These are phyloP conservation scores for Amborella trichopoda DNA, from an alignment of 164 flowering plant species.

Conservation along the genomic window DNA sequence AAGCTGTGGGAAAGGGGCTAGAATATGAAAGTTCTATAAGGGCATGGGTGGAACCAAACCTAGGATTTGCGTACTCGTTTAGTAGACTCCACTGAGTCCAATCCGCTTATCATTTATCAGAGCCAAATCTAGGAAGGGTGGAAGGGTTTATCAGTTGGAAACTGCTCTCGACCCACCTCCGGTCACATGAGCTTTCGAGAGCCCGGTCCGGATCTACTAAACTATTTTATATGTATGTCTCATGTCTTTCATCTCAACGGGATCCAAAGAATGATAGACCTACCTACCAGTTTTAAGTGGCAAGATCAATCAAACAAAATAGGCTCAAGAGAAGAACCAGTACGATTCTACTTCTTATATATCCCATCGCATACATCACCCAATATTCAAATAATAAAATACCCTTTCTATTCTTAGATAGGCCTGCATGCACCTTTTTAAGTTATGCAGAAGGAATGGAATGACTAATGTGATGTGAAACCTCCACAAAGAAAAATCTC, in stretches of 20 bases:
- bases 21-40: no score
- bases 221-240: background rate
- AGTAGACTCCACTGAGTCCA: no score
- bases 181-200: no score
- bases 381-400: background rate
- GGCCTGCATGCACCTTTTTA: background rate
- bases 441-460: background rate
- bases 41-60: no score
- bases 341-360: background rate
- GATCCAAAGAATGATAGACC: slow-evolving; percentile 4
- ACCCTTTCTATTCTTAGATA: no score
- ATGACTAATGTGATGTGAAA: background rate
- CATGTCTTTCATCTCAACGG: slow-evolving; percentile 2
- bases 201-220: no score
- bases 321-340: background rate
- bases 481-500: background rate
- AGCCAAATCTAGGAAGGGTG: no score
- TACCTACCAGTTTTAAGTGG: slow-evolving; percentile 3
- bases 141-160: no score
- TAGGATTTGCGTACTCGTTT: no score
- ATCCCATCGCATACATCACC: background rate
- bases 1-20: no score
- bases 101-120: no score
- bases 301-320: slow-evolving; percentile 5
- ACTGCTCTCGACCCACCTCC: no score